Evolutionary conservation across 768 basidiomycete genomes (phyloP), one percentile per base, ranked within the genome.

Genomic region (Tephrocybe sp.): DNA sequence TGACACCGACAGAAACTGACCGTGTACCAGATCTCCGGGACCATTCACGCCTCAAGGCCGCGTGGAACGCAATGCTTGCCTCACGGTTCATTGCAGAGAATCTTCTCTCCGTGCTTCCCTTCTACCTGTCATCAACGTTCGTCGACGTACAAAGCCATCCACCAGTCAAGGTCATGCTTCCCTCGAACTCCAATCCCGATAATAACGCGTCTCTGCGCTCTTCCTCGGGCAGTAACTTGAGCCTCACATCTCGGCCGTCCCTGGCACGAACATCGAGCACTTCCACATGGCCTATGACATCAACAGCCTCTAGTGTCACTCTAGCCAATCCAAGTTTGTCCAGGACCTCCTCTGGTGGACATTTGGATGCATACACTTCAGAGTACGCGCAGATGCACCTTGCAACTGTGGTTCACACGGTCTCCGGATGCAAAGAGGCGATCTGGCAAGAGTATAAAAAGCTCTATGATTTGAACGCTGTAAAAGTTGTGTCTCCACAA

Each of bases 11-110:
- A 19, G 58, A 60, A 21, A 27, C 22, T 36, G 41, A 60, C 48
- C 51, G 39, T 27, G 51, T 40, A 38, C 57, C 60, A 21, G 59
- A 84, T 58, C 79, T 79, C 15, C 78, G 79, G 54, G 83, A 88
- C 57, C 86, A 89, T 57, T 68, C 76, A 12, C 72, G 73, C 46
- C 72, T 89, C 34, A 77, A 78, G 61, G 66, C 70, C 3, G 79
- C 84, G 4, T 88, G 86, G 84, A 79, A 82, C 45, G 73, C 75
- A 33, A 85, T 88, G 84, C 73, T 88, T 23, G 62, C 74, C 37
- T 70, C 64, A 19, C 71, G 79, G 15, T 85, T 86, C 58, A 67
- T 88, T 27, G 67, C 79, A 0, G 62, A 76, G 7, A 76, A 76
- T 16, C 61, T 82, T 6, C 67, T 81, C 52, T 75, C 80, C 15